Base-by-base conservation (phyloP, 768 basidiomycete species). In the Boletales sp. region DNA sequence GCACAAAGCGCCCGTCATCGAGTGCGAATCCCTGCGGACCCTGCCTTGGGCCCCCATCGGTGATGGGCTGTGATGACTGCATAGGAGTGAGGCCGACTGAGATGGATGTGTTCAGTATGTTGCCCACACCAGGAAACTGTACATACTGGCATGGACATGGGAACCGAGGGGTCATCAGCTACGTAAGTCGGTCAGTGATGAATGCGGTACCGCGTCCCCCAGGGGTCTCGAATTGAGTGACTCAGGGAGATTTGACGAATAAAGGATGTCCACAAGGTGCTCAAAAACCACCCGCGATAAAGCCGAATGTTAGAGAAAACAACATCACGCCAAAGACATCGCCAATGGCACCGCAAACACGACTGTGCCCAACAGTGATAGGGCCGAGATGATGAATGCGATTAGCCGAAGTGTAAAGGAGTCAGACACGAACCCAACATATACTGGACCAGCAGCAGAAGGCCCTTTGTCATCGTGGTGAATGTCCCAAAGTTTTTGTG, bases 101-200 rank as follows among this genome's bases (percentile, higher is more conserved):
- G 19, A 39, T 19, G 19, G 49, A 36, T 15, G 36, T 37, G 35
- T 31, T 44, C 30, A 38, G 7, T 11, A 49, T 18, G 18, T 37
- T 49, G 5, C 48, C 48, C 30, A 49, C 10, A 32, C 31, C 25
- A 42, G 25, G 28, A 42, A 8, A 12, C 48, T 33, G 11, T 37
- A 46, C 44, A 46, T 37, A n/a, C n/a, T n/a, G n/a, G n/a, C n/a
- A n/a, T n/a, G 35, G 28, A 36, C 41, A 49, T 49, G 48, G 41
- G 35, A 13, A 49, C 34, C 17, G 33, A 42, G 8, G 48, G 34
- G 34, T 49, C 48, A 8, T 49, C 34, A 17, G 4, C 48, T 49
- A 32, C 9, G 36, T 37, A 17, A n/a, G 11, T 5, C 17, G 28
- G 15, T 31, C 28, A 41, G 28, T 25, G 21, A 25, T 5, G 21